Base-by-base conservation (phyloP, 768 basidiomycete species). In the Lactifluus rugatus region DNA sequence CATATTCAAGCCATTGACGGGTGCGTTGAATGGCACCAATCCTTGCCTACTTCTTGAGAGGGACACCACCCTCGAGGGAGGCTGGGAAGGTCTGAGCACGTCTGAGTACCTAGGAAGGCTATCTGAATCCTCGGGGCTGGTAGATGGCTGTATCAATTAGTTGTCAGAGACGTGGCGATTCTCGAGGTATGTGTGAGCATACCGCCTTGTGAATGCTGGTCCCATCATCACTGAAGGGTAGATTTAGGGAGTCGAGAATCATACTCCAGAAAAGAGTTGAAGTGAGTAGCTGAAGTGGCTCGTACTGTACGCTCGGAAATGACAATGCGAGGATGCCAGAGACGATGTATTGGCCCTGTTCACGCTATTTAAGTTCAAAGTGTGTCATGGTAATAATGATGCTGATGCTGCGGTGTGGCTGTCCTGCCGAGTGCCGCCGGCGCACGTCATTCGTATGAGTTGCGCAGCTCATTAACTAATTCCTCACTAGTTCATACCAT, bases 1-100 rank as follows among this genome's bases (percentile, higher is more conserved):
- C 48, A 62, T 54, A 3, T 44, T 17, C 34, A 62, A 34, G 44
- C 58, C 61, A 45, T 60, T 62, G 49, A 60, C 13, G 10, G 61
- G 61, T 2, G 21, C 2, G 17, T 19, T 34, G 10, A 41, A 50
- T 17, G 59, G 54, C 8, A n/a, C 36, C 31, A 13, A 36, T 16
- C 21, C 11, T 32, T 32, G 59, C 2, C 49, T 41, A 23, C 14
- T 50, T 41, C 36, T 31, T 39, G 49, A 45, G 34, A 46, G 19
- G 1, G 49, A 37, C 13, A 47, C 4, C 5, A 23, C n/a, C 39
- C 36, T 25, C 19, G 51, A 13, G 17, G 44, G 28, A 1, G 31
- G 19, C 7, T 32, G 2, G 42, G 25, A 2, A 31, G 44, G 34
- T 34, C 2, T 2, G 5, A 54, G 17, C 32, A 14, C 32, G 2